Evolutionary conservation across 2,329 filamentous ascomycete species (phyloP).

Genomic region (Helminthosporium solani): DNA sequence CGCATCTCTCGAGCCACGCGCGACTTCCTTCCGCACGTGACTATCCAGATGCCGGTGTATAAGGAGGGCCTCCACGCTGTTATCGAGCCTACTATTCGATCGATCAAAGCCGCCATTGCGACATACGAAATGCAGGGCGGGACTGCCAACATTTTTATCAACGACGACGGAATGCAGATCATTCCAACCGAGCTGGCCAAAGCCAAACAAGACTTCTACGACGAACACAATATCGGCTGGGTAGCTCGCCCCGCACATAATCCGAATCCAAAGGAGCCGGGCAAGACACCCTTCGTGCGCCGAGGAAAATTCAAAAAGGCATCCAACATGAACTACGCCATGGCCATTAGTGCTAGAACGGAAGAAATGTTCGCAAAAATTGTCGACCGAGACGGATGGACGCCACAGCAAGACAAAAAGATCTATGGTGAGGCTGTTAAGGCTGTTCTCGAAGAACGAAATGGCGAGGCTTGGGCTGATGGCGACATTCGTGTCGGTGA

Average conservation of each 20-base stretch:
- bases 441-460: conserved; percentile 64
- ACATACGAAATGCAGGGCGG: conserved; percentile 60
- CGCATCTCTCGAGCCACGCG: conserved; percentile 60
- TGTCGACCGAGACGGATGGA: conserved; percentile 23
- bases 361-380: conserved; percentile 57
- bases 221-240: conserved; percentile 54
- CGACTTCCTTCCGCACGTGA: conserved; percentile 64
- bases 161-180: conserved; percentile 68
- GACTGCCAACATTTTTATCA: conserved; percentile 66
- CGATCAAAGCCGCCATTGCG: conserved; percentile 66
- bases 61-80: conserved; percentile 77
- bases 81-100: conserved; percentile 74
- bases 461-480: conserved; percentile 71
- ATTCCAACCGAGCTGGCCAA: conserved; percentile 51
- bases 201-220: conserved; percentile 51
- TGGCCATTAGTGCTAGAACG: conserved; percentile 62
- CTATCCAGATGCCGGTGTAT: conserved; percentile 83
- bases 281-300: conserved; percentile 25
- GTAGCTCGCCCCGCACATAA: conserved; percentile 50
- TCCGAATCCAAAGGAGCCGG: conserved; percentile 17
- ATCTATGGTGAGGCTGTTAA: conserved; percentile 48
- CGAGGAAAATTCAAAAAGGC: conserved; percentile 49
- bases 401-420: conserved; percentile 39
- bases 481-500: conserved; percentile 85
- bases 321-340: conserved; percentile 73